Evolutionary conservation across 139 green algal genomes (phyloP).

Genomic region (Coelastrella sp.): DNA sequence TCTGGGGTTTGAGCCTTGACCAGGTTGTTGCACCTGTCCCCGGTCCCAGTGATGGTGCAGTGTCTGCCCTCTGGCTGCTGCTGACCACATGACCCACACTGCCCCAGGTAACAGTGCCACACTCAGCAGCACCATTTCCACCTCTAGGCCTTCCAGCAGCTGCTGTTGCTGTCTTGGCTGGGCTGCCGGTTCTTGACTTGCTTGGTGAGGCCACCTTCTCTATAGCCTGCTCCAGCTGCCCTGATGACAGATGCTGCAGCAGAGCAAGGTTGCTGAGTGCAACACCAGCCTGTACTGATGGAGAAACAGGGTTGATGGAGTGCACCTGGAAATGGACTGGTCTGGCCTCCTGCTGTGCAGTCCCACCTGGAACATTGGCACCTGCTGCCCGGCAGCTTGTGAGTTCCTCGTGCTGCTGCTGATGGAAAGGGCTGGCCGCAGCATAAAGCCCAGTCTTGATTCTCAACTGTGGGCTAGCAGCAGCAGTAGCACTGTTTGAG

Average conservation of each 20-base stretch:
- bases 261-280: conserved; percentile 32
- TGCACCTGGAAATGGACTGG: background rate
- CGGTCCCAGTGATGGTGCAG: too few species aligned
- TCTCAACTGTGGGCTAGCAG: background rate
- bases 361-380: background rate
- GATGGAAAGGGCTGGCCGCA: background rate
- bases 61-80: too few species aligned
- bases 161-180: background rate
- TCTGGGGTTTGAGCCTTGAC: background rate
- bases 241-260: conserved; percentile 36
- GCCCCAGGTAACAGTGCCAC: too few species aligned
- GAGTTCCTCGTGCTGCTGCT: background rate
- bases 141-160: background rate
- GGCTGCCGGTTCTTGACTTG: background rate
- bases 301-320: background rate
- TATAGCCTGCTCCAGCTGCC: conserved; percentile 17
- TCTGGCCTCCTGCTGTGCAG: too few species aligned
- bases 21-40: too few species aligned
- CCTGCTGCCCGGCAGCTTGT: background rate
- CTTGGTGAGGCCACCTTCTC: background rate
- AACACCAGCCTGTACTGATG: background rate
- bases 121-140: background rate
- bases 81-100: background rate
- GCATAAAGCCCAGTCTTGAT: background rate
- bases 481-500: background rate